These are phyloP conservation scores for Verticillium tricorpus DNA, from an alignment of 2,329 filamentous ascomycete species.

Conservation along the genomic window DNA sequence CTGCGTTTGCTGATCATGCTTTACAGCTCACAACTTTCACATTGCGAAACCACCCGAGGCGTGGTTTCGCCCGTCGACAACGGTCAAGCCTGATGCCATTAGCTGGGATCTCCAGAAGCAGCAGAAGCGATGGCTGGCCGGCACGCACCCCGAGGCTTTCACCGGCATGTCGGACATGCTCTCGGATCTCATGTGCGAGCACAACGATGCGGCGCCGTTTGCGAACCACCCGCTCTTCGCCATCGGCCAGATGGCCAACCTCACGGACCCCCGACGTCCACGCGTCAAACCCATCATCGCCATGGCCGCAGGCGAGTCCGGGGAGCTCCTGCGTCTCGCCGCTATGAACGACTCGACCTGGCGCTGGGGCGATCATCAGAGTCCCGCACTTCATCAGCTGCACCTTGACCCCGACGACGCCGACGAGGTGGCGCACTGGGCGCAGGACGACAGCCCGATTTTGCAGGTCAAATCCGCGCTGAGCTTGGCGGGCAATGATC, in stretches of 20 bases:
- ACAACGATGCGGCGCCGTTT: conserved; percentile 18
- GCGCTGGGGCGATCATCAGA: conserved; percentile 46
- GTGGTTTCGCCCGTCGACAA: conserved; percentile 5
- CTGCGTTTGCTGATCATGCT: not conserved
- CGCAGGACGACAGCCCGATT: conserved; percentile 45
- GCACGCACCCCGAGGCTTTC: conserved; percentile 45
- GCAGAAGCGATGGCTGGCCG: conserved; percentile 46
- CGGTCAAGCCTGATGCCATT: conserved; percentile 3
- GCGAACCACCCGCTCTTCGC: conserved; percentile 40
- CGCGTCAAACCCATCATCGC: conserved; percentile 34
- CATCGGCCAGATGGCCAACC: conserved; percentile 48
- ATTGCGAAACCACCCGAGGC: not conserved
- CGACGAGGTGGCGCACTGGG: conserved; percentile 50
- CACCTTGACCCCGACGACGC: conserved; percentile 34
- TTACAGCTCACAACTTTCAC: not conserved
- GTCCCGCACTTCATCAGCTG: conserved; percentile 41
- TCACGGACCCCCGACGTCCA: conserved; percentile 21
- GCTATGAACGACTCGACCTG: conserved; percentile 45
- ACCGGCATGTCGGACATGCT: conserved; percentile 28
- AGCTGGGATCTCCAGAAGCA: conserved; percentile 8
- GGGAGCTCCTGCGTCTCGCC: conserved; percentile 53
- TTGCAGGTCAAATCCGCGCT: conserved; percentile 45
- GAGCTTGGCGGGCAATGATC: conserved; percentile 28
- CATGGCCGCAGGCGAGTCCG: conserved; percentile 50
- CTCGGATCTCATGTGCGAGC: conserved; percentile 23